Evolutionary conservation across 345 rosid genomes (phyloP).

Genomic region (Rhizophora mangle): DNA sequence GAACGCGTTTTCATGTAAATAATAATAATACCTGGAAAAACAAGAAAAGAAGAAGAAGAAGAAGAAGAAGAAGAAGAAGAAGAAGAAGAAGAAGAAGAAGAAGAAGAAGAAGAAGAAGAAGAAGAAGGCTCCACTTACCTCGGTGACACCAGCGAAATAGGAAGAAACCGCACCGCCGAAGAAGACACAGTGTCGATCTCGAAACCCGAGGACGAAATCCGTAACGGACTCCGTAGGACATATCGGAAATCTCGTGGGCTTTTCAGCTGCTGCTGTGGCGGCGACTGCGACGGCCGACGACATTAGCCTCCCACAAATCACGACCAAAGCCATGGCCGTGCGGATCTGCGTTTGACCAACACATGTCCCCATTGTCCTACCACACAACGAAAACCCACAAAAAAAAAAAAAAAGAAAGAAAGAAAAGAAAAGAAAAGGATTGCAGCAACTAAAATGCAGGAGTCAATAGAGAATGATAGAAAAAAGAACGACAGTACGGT

Average conservation of each 20-base stretch:
- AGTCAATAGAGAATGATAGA: too few species aligned
- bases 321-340: constrained; percentile 11
- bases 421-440: too few species aligned
- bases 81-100: background rate
- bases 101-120: background rate
- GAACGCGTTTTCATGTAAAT: background rate
- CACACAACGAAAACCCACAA: background rate
- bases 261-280: background rate
- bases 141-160: constrained; percentile 44
- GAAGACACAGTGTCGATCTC: constrained; percentile 39
- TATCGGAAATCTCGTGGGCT: constrained; percentile 35
- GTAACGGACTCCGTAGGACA: constrained; percentile 40
- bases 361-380: constrained; percentile 28
- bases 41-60: background rate
- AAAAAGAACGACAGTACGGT: background rate
- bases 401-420: too few species aligned
- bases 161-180: constrained; percentile 30
- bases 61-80: background rate
- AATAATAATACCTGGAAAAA: background rate
- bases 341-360: constrained; percentile 39
- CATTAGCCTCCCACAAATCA: constrained; percentile 35
- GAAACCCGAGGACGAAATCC: constrained; percentile 55
- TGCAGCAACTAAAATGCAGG: too few species aligned
- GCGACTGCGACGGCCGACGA: constrained; percentile 13
- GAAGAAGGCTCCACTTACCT: constrained; percentile 39